phyloP scores from a whole-genome alignment of 2,329 filamentous ascomycete species.

The Geosmithia putterillii region DNA sequence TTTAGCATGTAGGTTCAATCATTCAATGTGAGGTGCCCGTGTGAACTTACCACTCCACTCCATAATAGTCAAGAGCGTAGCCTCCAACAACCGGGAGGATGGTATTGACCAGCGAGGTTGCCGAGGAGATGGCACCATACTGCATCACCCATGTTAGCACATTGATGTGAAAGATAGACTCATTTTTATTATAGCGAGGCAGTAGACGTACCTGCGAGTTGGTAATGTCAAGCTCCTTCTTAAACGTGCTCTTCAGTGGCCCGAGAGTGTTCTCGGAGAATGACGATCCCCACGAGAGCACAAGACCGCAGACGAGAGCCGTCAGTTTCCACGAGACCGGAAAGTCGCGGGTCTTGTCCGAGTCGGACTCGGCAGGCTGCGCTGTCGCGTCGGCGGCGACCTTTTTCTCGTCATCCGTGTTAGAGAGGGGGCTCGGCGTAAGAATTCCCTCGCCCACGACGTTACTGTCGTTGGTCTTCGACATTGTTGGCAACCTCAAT shows the following conservation, averaged over 20 bases:
- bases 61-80: conserved; percentile 12
- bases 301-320: conserved; percentile 9
- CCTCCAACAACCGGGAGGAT: conserved; percentile 12
- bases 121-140: conserved; percentile 12
- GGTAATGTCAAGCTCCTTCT: conserved; percentile 9
- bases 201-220: conserved; percentile 6
- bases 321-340: conserved; percentile 10
- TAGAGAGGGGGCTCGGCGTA: neutral
- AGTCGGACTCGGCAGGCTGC: neutral
- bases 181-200: neutral
- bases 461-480: neutral
- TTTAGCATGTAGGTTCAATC: too few relatives aligned
- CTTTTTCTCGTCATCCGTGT: too few relatives aligned
- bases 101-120: conserved; percentile 12
- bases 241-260: conserved; percentile 10
- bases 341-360: conserved; percentile 7
- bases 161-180: neutral
- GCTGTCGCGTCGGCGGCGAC: neutral
- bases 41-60: conserved; percentile 10
- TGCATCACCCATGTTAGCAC: conserved; percentile 1
- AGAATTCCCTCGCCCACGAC: neutral
- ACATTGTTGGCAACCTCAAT: neutral
- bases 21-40: too few relatives aligned
- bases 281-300: conserved; percentile 12
- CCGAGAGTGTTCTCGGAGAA: conserved; percentile 13